These are phyloP conservation scores for Aspergillus pseudotamarii DNA, from an alignment of 2,329 filamentous ascomycete genomes.

Conservation along the genomic window DNA sequence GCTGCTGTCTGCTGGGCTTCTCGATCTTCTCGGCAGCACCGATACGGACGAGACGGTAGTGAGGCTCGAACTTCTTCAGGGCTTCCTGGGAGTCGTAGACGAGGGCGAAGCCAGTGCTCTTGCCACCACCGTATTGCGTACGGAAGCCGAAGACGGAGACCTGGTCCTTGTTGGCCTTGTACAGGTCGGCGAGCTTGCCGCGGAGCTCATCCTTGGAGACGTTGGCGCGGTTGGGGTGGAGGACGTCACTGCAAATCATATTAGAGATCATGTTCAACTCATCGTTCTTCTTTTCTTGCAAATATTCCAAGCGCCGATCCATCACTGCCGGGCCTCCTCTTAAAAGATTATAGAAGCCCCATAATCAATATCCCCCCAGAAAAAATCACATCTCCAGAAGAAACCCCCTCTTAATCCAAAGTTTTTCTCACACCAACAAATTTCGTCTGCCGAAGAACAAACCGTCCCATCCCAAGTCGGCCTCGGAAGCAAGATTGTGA, in stretches of 20 bases:
- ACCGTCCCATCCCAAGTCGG: background rate
- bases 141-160: slow-evolving; percentile 97
- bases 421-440: background rate
- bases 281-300: background rate
- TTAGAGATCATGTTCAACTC: slow-evolving; percentile 10
- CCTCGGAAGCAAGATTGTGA: slow-evolving; percentile 3
- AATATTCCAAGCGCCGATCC: background rate
- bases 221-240: slow-evolving; percentile 97
- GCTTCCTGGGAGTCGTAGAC: slow-evolving; percentile 98
- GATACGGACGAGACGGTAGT: slow-evolving; percentile 94
- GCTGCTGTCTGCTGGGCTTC: slow-evolving; percentile 97
- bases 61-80: slow-evolving; percentile 99
- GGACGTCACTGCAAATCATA: slow-evolving; percentile 77
- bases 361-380: background rate
- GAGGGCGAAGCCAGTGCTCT: slow-evolving; percentile 98
- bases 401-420: background rate
- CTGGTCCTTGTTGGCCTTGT: slow-evolving; percentile 98
- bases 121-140: slow-evolving; percentile 99
- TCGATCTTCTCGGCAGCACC: slow-evolving; percentile 92
- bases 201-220: slow-evolving; percentile 99
- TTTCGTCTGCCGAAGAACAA: background rate
- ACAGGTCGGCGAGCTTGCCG: slow-evolving; percentile 88
- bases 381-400: background rate
- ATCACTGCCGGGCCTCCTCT: background rate
- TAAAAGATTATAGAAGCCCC: background rate